Evolutionary conservation across 345 rosid species (phyloP).

Genomic region (Acer campestre): DNA sequence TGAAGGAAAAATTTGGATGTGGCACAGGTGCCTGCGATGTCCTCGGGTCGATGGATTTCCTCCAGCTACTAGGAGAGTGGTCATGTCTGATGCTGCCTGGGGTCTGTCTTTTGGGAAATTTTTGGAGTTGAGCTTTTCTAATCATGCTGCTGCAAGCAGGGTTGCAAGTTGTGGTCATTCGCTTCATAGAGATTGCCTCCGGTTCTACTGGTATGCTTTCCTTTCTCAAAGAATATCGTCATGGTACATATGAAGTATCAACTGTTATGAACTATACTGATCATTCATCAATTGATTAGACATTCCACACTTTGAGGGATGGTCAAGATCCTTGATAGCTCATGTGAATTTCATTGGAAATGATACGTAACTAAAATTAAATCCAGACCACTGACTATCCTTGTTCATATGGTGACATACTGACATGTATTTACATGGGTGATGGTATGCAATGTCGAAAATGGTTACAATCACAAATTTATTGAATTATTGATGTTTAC

Average conservation of each 20-base stretch:
- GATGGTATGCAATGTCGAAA: background rate
- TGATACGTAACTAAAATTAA: background rate
- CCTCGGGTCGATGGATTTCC: constrained; percentile 85
- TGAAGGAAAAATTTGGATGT: constrained; percentile 99
- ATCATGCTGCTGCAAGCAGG: constrained; percentile 99
- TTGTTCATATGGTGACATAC: background rate
- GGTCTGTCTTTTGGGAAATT: constrained; percentile 95
- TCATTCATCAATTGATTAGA: background rate
- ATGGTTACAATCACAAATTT: background rate
- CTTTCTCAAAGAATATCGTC: constrained; percentile 6
- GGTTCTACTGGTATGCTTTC: constrained; percentile 85
- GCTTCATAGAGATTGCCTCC: constrained; percentile 97
- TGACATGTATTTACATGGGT: background rate
- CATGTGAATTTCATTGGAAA: constrained; percentile 1
- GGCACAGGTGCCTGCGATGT: constrained; percentile 96
- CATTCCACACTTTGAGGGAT: background rate
- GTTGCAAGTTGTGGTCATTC: constrained; percentile 99
- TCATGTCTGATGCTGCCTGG: constrained; percentile 99
- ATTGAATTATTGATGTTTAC: background rate
- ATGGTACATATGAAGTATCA: background rate
- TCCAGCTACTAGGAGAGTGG: constrained; percentile 88
- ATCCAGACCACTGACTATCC: background rate
- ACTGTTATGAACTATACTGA: background rate
- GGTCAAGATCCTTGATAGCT: background rate
- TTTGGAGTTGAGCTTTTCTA: constrained; percentile 97